phyloP scores from a whole-genome alignment of 192 early-diverging fungal genomes.

The Rhizophagus sp. region DNA sequence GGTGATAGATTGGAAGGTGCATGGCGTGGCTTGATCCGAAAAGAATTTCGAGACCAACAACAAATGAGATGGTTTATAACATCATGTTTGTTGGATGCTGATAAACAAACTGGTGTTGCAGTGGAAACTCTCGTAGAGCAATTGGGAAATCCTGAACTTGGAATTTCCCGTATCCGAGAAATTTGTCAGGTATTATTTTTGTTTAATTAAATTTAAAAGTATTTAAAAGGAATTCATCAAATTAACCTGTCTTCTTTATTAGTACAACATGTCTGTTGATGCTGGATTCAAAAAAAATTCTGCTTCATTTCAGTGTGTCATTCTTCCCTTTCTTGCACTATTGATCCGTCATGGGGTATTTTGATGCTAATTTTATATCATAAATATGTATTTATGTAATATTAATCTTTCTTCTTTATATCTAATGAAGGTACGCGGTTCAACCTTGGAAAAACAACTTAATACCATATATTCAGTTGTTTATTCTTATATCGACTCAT shows the following conservation, averaged over 20 bases:
- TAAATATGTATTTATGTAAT: background rate
- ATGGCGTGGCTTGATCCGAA: background rate
- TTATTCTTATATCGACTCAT: slow-evolving; percentile 34
- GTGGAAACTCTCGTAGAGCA: slow-evolving; percentile 31
- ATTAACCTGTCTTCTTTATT: slow-evolving; percentile 32
- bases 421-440: slow-evolving; percentile 37
- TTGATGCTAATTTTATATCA: slow-evolving; percentile 31
- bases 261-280: slow-evolving; percentile 17
- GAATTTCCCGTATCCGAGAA: slow-evolving; percentile 26
- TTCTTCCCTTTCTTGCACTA: slow-evolving; percentile 11
- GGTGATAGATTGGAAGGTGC: background rate
- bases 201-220: slow-evolving; percentile 2
- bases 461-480: slow-evolving; percentile 41
- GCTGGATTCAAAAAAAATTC: background rate
- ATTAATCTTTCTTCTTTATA: slow-evolving; percentile 32
- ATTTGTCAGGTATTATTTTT: slow-evolving; percentile 32
- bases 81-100: slow-evolving; percentile 26
- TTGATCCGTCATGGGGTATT: slow-evolving; percentile 38
- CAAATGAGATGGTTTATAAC: slow-evolving; percentile 22
- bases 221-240: no score
- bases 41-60: background rate
- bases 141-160: slow-evolving; percentile 17
- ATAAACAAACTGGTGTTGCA: slow-evolving; percentile 36
- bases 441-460: slow-evolving; percentile 37
- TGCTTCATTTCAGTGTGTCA: background rate